Evolutionary conservation across 1,284 basidiomycete species (phyloP).

Genomic region (Rugosomyces carneus): DNA sequence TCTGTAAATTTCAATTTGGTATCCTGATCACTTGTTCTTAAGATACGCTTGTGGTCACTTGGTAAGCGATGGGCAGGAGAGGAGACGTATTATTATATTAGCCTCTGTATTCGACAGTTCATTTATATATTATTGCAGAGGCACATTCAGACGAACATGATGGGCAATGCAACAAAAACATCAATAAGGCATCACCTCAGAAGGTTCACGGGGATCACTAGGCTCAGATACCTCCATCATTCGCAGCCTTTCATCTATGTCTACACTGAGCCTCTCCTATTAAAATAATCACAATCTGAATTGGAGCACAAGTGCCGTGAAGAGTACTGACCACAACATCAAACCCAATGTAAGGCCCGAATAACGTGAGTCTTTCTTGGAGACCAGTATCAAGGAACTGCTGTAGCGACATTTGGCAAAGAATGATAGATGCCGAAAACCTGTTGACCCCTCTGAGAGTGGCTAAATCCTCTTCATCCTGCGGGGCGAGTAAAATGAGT

Average conservation of each 20-base stretch:
- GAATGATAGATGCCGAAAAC: conserved; percentile 56
- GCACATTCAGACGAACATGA: too few species aligned
- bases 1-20: too few species aligned
- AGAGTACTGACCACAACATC: conserved; percentile 46
- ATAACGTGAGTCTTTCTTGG: conserved; percentile 40
- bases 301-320: neutral
- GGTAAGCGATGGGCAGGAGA: too few species aligned
- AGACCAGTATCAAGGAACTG: conserved; percentile 47
- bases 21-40: too few species aligned
- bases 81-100: too few species aligned
- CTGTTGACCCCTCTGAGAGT: conserved; percentile 54
- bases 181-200: too few species aligned
- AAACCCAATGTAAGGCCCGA: conserved; percentile 43
- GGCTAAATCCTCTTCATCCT: conserved; percentile 55
- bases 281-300: neutral
- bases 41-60: too few species aligned
- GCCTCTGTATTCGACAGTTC: too few species aligned
- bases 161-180: too few species aligned
- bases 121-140: too few species aligned
- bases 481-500: conserved; percentile 7
- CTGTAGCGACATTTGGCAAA: conserved; percentile 49
- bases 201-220: too few species aligned
- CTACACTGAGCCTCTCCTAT: neutral
- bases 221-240: neutral
- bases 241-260: neutral